These are phyloP conservation scores for Pleurotus tuber-regium DNA, from an alignment of 768 basidiomycete species.

Conservation along the genomic window DNA sequence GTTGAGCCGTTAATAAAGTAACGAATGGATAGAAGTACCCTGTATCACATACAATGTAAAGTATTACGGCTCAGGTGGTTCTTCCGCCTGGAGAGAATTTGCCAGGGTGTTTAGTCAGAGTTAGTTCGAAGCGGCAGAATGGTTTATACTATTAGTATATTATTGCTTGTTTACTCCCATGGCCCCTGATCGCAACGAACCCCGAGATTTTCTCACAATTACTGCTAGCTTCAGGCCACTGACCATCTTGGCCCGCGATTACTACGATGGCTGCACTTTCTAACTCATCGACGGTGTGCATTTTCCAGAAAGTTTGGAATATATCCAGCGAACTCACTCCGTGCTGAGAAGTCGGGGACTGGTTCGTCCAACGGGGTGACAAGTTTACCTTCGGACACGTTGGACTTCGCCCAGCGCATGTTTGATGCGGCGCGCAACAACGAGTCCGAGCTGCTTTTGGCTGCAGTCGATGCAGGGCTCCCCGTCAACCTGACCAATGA, in stretches of 20 bases:
- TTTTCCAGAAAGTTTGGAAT: background rate
- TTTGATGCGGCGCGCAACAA: conserved; percentile 74
- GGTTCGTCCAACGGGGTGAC: too few relatives aligned
- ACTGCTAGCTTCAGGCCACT: background rate
- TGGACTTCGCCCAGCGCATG: conserved; percentile 65
- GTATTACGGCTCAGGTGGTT: too few relatives aligned
- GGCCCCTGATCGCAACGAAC: too few relatives aligned
- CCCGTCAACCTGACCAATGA: conserved; percentile 72
- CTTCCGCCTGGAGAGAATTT: too few relatives aligned
- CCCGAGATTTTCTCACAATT: background rate
- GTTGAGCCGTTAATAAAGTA: too few relatives aligned
- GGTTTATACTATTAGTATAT: too few relatives aligned
- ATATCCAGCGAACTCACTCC: background rate
- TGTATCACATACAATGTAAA: too few relatives aligned
- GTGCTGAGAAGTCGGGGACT: conserved; percentile 4
- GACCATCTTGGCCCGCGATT: too few relatives aligned
- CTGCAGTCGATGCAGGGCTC: conserved; percentile 66
- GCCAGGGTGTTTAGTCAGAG: too few relatives aligned
- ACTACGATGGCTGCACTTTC: background rate
- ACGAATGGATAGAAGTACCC: too few relatives aligned
- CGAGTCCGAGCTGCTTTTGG: conserved; percentile 46
- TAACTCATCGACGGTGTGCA: background rate
- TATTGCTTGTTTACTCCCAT: too few relatives aligned
- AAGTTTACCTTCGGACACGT: conserved; percentile 37
- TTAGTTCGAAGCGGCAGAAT: too few relatives aligned